Conservation (phyloP, 352 stramenopile species). For the Phytophthora sansomeana region DNA sequence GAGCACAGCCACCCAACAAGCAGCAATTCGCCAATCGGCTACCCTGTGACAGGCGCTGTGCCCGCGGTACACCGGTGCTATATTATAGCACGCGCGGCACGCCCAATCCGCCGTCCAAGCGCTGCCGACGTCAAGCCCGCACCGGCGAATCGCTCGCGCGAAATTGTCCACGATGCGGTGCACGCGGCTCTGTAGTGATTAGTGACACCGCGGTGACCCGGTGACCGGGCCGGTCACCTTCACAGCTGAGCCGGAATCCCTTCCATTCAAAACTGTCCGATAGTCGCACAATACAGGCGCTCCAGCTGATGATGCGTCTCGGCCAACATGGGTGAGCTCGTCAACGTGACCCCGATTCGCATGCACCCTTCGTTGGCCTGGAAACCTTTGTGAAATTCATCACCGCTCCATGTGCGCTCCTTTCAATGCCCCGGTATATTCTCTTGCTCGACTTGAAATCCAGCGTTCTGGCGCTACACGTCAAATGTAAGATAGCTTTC, state of each 20-base stretch:
- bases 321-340: background rate
- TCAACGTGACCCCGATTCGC: no score
- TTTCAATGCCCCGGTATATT: background rate
- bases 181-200: constrained; percentile 12
- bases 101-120: constrained; percentile 17
- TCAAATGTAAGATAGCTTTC: constrained; percentile 11
- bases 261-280: background rate
- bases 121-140: constrained; percentile 8
- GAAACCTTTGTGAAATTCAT: no score
- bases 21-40: constrained; percentile 21
- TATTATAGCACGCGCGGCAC: background rate
- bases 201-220: constrained; percentile 1
- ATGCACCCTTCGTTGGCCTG: no score
- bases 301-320: constrained; percentile 2
- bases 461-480: background rate
- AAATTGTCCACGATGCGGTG: constrained; percentile 10
- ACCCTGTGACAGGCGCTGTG: constrained; percentile 25
- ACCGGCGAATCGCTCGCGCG: constrained; percentile 15
- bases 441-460: background rate
- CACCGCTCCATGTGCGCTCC: no score
- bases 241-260: constrained; percentile 16
- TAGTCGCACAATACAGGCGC: constrained; percentile 2
- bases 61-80: constrained; percentile 3
- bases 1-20: constrained; percentile 28
- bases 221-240: no score